Base-by-base conservation (phyloP, 108 stramenopile species). In the Nitzschia sp. region DNA sequence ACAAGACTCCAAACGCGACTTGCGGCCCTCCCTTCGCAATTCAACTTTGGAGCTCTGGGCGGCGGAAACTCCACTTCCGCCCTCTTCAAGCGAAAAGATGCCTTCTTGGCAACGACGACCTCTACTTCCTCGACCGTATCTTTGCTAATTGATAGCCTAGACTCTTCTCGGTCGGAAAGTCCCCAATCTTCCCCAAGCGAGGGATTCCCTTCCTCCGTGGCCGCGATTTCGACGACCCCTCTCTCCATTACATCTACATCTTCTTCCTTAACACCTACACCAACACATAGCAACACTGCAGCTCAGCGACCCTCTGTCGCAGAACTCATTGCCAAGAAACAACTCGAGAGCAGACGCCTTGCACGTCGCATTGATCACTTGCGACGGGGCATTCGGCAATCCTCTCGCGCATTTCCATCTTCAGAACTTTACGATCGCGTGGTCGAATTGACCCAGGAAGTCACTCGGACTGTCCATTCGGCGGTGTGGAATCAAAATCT, bases 381-480 rank as follows among this genome's bases (percentile, higher is more conserved):
- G n/a, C 78, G 80, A 36, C 55, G 66, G 33, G 72, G 80, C 19
- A 18, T 68, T 74, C 66, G 47, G 18, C 65, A 28, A 25, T 46
- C 25, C 60, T 75, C 28, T 36, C 55, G 1, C 33, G 46, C 27
- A 51, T 33, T 49, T 8, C 18, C 49, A 55, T 33, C 64, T 8
- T n/a, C 49, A 55, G 84, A 85, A 23, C 31, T 82, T 34, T 85
- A 82, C 42, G 84, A 85, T 57, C 75, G 79, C 2, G 77, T 85
- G n/a, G 45, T 76, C 0, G 78, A 79, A 24, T 48, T 81, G 27
- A 70, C 71, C 23, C 76, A 80, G 45, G 81, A 82, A 53, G 46
- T 82, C 25, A 74, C 75, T 25, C 61, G 54, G 38, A 59, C 72
- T 28, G 58, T 82, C 59, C 17, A n/a, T 26, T 19, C 66, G 17